Base-by-base conservation (phyloP, 768 basidiomycete species). In the Agaricus subrufescens region DNA sequence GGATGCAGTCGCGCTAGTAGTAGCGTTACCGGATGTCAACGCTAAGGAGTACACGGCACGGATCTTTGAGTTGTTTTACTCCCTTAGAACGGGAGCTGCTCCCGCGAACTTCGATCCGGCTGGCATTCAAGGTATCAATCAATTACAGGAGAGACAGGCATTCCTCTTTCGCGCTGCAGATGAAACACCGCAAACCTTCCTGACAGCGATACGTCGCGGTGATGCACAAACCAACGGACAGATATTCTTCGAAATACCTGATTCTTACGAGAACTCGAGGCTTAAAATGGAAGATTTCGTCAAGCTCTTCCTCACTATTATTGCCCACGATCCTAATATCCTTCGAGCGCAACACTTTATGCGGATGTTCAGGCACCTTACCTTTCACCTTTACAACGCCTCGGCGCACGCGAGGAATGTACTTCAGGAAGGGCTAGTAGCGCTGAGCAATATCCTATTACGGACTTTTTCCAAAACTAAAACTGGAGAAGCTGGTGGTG, bases 221-320 rank as follows among this genome's bases (percentile, higher is more conserved):
- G 73, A 73, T 30, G 69, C 73, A 3, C 71, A 78, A 48, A 72
- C 73, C 23, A 75, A 71, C 44, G 67, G 66, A 15, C 72, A 73
- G 45, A 67, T 78, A 43, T 71, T 76, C 2, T 66, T 80, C 40
- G 71, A 76, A 27, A 69, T 84, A 48, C 82, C 82, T 3, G 82
- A 85, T 30, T 78, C 85, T 66, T 84, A 84, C 58, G 84, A 85
- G 64, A 73, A 76, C 19, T 75, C 74, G 57, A 70, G 75, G 3
- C 75, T 92, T 12, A 73, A 73, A 19, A 73, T 86, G 62, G 85
- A 86, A 58, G 75, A 91, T 63, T 74, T 90, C 26, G 81, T 89
- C 29, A 80, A 84, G 14, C 74, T 92, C 7, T 83, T 90, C 64
- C 75, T 91, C 30, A 91, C 89, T 1, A 85, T 92, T 57, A 88